A percentile compares a stretch with the other conserved stretches of the same genome.
These are phyloP conservation scores for Suillus bovinus DNA, from an alignment of 768 basidiomycete species.

Conservation along the genomic window DNA sequence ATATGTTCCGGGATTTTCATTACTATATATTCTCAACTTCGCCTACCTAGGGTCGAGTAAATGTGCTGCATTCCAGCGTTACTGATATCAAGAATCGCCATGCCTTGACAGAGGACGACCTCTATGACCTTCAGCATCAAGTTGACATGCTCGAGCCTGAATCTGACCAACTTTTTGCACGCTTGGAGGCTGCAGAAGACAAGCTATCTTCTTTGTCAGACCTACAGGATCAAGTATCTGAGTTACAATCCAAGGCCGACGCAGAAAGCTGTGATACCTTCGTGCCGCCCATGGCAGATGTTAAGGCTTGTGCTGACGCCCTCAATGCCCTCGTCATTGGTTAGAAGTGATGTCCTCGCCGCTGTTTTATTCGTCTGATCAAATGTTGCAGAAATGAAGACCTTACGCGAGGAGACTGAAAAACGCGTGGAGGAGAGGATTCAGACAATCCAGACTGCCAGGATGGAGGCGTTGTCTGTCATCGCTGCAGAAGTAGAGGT, in stretches of 20 bases:
- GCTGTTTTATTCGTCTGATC: conserved; percentile 1
- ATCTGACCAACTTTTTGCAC: conserved; percentile 29
- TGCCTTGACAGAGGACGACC: conserved; percentile 28
- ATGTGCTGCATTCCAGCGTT: conserved; percentile 21
- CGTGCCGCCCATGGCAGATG: conserved; percentile 21
- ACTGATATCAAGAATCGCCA: conserved; percentile 26
- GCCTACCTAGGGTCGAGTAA: conserved; percentile 24
- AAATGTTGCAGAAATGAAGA: conserved; percentile 42
- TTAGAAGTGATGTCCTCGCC: conserved; percentile 22
- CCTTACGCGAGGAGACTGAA: conserved; percentile 42
- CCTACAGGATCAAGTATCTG: conserved; percentile 26
- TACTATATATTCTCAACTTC: neutral
- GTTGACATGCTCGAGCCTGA: conserved; percentile 41
- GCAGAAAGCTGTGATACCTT: conserved; percentile 10
- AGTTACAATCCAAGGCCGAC: conserved; percentile 24
- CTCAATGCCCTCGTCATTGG: conserved; percentile 45
- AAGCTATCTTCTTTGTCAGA: conserved; percentile 32
- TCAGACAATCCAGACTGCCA: conserved; percentile 42
- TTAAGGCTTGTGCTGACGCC: conserved; percentile 33
- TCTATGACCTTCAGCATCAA: conserved; percentile 35
- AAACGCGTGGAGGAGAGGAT: conserved; percentile 49
- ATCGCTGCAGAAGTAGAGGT: conserved; percentile 33
- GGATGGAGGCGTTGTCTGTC: conserved; percentile 37
- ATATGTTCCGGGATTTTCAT: neutral
- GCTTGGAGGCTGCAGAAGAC: conserved; percentile 28